phyloP scores from a whole-genome alignment of 768 basidiomycete species.

The Kwoniella sp. region DNA sequence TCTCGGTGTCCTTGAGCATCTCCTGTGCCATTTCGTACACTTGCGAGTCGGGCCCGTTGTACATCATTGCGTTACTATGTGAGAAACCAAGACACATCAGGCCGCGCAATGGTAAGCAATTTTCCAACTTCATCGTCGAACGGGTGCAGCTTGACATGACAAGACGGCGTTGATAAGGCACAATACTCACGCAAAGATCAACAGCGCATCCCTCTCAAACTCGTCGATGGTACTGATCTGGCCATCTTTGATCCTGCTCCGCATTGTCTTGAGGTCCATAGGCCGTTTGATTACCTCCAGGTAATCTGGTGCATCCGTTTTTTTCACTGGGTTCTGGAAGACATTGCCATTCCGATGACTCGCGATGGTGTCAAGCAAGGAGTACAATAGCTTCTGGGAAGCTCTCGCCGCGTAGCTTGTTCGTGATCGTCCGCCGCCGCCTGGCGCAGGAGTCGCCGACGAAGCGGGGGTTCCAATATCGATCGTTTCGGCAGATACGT shows the following conservation, averaged over 20 bases:
- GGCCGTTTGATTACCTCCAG: conserved; percentile 89
- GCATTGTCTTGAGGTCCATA: conserved; percentile 93
- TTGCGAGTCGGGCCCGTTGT: conserved; percentile 81
- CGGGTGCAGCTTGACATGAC: not conserved
- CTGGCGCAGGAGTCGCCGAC: conserved; percentile 4
- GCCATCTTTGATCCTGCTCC: conserved; percentile 80
- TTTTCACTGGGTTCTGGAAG: conserved; percentile 86
- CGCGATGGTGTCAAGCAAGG: conserved; percentile 79
- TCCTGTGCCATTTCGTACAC: conserved; percentile 90
- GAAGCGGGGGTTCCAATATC: conserved; percentile 11
- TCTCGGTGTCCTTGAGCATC: conserved; percentile 62
- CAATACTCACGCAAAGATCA: conserved; percentile 75
- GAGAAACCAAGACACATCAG: no score
- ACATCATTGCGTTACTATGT: conserved; percentile 84
- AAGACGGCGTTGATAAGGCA: not conserved
- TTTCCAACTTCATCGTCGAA: no score
- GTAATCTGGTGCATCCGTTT: conserved; percentile 86
- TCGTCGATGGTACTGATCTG: conserved; percentile 77
- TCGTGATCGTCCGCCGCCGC: not conserved
- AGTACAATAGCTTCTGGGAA: conserved; percentile 76
- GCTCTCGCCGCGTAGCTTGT: conserved; percentile 28
- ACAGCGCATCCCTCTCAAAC: conserved; percentile 82
- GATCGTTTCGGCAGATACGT: not conserved
- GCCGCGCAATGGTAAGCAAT: no score
- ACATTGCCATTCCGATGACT: conserved; percentile 85